Evolutionary conservation across 192 early-diverging fungal species (phyloP).

Genomic region (Rhizoclosmatium globosum): DNA sequence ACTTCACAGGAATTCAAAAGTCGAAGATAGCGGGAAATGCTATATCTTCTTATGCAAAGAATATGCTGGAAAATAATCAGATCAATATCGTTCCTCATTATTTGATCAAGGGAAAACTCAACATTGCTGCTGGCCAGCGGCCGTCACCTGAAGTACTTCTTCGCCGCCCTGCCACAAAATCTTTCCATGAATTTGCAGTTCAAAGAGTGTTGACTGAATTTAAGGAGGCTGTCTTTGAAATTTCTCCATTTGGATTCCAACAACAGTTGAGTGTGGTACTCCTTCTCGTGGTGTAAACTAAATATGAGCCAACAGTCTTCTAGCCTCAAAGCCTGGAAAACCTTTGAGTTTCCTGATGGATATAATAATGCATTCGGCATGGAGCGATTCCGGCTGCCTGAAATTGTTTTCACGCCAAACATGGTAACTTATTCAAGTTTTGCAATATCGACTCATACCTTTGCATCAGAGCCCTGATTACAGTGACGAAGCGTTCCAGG

Average conservation of each 20-base stretch:
- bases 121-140: slow-evolving; percentile 70
- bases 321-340: too few relatives aligned
- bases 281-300: not conserved
- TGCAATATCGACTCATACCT: slow-evolving; percentile 24
- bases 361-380: slow-evolving; percentile 85
- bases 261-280: slow-evolving; percentile 68
- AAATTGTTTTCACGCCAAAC: slow-evolving; percentile 86
- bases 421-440: slow-evolving; percentile 37
- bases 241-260: slow-evolving; percentile 75
- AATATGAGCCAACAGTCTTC: slow-evolving; percentile 61
- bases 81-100: slow-evolving; percentile 84
- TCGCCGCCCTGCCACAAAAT: slow-evolving; percentile 63
- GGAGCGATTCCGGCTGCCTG: slow-evolving; percentile 83
- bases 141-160: slow-evolving; percentile 60
- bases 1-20: slow-evolving; percentile 57
- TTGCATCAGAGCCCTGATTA: slow-evolving; percentile 5
- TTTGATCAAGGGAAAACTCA: slow-evolving; percentile 75
- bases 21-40: slow-evolving; percentile 85
- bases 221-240: slow-evolving; percentile 91
- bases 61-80: slow-evolving; percentile 59
- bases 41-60: slow-evolving; percentile 78
- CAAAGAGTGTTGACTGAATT: slow-evolving; percentile 88
- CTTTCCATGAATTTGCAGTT: slow-evolving; percentile 79
- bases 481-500: not conserved
- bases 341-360: slow-evolving; percentile 96